Evolutionary conservation across 495 filamentous ascomycete genomes (phyloP).

Genomic region (Aspergillus biplanus): DNA sequence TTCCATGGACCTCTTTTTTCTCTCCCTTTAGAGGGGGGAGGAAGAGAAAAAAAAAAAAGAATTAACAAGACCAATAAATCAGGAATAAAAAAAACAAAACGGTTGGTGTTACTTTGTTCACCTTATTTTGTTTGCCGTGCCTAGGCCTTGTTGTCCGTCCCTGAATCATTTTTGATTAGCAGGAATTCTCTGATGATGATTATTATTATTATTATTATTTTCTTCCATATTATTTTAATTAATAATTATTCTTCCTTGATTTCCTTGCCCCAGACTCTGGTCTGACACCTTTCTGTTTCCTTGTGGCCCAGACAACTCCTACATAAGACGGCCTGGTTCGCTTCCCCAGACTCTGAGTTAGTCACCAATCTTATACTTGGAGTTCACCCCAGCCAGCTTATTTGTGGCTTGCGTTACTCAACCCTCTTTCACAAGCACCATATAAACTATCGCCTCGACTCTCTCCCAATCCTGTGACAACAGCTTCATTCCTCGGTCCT

Average conservation of each 20-base stretch:
- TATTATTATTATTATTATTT: not conserved
- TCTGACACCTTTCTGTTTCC: slow-evolving; percentile 1
- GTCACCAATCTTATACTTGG: slow-evolving; percentile 2
- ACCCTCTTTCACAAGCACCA: not conserved
- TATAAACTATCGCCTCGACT: not conserved
- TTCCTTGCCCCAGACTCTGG: slow-evolving; percentile 5
- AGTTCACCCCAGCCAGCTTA: not conserved
- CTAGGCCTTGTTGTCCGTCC: not conserved
- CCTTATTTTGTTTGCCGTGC: not conserved
- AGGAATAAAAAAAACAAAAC: too few relatives aligned
- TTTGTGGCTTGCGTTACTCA: not conserved
- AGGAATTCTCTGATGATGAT: not conserved
- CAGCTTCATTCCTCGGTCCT: slow-evolving; percentile 3
- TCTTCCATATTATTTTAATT: not conserved
- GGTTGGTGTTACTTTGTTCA: not conserved
- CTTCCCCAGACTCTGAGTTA: slow-evolving; percentile 7
- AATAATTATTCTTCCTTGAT: not conserved
- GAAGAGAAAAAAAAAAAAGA: not conserved
- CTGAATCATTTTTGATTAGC: not conserved
- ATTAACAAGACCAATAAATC: too few relatives aligned
- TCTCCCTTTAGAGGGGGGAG: not conserved
- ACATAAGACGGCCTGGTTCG: slow-evolving; percentile 5
- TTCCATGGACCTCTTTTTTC: not conserved
- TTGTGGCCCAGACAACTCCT: slow-evolving; percentile 1
- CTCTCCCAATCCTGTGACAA: slow-evolving; percentile 3